A percentile compares a stretch with the other conserved stretches of the same genome.
Evolutionary conservation across 2,329 filamentous ascomycete species (phyloP).

Genomic region (Phoma herbarum): DNA sequence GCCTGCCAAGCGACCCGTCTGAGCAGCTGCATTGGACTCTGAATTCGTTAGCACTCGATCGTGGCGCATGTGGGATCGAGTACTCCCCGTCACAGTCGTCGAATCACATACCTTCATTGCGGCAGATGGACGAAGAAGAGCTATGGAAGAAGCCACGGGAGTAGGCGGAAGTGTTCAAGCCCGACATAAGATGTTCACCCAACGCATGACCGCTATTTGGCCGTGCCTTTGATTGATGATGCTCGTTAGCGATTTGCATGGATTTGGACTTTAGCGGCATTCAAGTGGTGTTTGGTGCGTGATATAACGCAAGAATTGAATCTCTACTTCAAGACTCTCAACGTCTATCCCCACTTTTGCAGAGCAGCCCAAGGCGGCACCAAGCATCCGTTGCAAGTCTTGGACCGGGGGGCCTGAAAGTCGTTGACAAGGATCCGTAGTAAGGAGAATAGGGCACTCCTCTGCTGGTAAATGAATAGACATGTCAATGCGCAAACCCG

Average conservation of each 20-base stretch:
- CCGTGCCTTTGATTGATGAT: constrained; percentile 4
- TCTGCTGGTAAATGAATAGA: not conserved
- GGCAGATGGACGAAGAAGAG: constrained; percentile 32
- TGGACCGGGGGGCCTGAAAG: not conserved
- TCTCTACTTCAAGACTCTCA: not conserved
- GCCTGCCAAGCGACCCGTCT: constrained; percentile 43
- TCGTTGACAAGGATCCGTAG: not conserved
- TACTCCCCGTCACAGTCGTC: constrained; percentile 32
- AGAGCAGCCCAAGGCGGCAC: not conserved
- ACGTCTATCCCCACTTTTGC: not conserved
- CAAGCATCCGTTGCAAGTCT: not conserved
- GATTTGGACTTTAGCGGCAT: constrained; percentile 19
- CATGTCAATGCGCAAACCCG: not conserved
- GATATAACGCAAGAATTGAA: constrained; percentile 8
- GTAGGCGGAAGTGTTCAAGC: constrained; percentile 1
- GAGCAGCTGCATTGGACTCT: constrained; percentile 50
- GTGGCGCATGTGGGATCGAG: constrained; percentile 46
- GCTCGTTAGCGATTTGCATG: constrained; percentile 21
- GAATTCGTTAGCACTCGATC: constrained; percentile 42
- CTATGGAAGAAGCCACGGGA: constrained; percentile 39
- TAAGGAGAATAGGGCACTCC: not conserved
- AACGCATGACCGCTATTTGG: not conserved
- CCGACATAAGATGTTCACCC: not conserved
- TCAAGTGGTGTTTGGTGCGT: constrained; percentile 10
- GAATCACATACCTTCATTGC: constrained; percentile 21